Evolutionary conservation across 768 basidiomycete genomes (phyloP).

Genomic region (Aureoboletus auriporus): DNA sequence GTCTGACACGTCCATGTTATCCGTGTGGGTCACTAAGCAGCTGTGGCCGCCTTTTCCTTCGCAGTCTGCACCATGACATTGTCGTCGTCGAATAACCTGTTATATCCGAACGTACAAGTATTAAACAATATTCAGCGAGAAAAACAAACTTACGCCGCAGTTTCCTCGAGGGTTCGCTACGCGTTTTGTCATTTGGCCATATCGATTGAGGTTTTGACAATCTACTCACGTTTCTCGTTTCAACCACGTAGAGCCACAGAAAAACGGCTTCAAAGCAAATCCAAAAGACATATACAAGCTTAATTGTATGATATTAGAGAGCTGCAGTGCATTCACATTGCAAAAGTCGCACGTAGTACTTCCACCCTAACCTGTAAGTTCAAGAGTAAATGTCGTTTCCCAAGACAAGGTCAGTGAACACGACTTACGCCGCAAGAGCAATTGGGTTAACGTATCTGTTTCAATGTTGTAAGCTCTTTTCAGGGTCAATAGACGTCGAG

Average conservation of each 20-base stretch:
- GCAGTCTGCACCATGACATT: no score
- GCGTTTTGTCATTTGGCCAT: background rate
- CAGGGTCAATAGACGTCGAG: conserved; percentile 7
- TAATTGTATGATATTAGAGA: background rate
- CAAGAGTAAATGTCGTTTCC: background rate
- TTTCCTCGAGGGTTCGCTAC: background rate
- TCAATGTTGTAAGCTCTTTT: conserved; percentile 19
- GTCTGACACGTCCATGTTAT: no score
- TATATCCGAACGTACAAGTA: no score
- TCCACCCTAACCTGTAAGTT: conserved; percentile 35
- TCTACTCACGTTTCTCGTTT: conserved; percentile 30
- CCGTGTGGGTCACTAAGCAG: no score
- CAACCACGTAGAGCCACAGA: conserved; percentile 31
- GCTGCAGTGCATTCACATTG: background rate
- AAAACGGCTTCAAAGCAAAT: conserved; percentile 36
- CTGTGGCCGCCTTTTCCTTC: no score
- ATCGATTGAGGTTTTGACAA: no score
- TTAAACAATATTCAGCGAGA: background rate
- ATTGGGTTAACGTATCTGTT: conserved; percentile 32
- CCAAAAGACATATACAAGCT: conserved; percentile 38
- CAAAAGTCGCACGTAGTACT: conserved; percentile 32
- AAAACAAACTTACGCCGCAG: no score
- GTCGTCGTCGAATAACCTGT: no score
- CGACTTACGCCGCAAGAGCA: conserved; percentile 20
- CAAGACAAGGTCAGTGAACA: background rate